Conservation (phyloP, 2,329 filamentous ascomycete genomes). For the Xenosphaeropsis pyriputrescens region DNA sequence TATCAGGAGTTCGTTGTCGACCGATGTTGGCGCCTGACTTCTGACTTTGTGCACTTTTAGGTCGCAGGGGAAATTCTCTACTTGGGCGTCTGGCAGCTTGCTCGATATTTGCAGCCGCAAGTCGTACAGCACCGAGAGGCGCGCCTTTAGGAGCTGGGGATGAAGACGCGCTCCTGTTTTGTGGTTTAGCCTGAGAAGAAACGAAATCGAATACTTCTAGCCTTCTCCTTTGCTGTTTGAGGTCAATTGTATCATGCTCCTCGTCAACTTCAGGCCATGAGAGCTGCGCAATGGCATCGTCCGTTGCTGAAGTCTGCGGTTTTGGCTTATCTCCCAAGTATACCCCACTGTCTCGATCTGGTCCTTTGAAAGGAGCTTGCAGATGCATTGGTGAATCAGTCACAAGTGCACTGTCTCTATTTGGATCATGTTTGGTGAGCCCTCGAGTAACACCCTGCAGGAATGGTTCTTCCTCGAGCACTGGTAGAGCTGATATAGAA, state of each 20-base stretch:
- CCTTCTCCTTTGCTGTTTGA: conserved; percentile 16
- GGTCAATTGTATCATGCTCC: conserved; percentile 25
- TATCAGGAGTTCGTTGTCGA: conserved; percentile 16
- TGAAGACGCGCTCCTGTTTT: not conserved
- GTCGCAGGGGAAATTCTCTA: conserved; percentile 8
- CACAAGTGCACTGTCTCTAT: conserved; percentile 34
- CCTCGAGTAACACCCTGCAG: no score
- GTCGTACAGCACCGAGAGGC: not conserved
- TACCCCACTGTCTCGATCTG: conserved; percentile 35
- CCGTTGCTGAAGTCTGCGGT: conserved; percentile 13
- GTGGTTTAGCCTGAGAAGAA: not conserved
- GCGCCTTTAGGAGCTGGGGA: conserved; percentile 6
- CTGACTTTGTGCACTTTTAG: conserved; percentile 12
- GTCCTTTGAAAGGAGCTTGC: conserved; percentile 13
- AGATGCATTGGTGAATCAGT: conserved; percentile 27
- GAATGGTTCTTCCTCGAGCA: no score
- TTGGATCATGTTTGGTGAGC: conserved; percentile 6
- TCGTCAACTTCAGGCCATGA: conserved; percentile 27
- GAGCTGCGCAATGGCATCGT: conserved; percentile 20
- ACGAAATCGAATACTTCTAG: no score
- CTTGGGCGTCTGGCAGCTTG: conserved; percentile 10
- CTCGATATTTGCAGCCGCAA: conserved; percentile 10
- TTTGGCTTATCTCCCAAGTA: conserved; percentile 31
- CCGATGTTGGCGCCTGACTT: conserved; percentile 15
- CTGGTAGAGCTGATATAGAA: no score